These are phyloP conservation scores for Apiospora arundinis DNA, from an alignment of 2,329 filamentous ascomycete species.

Conservation along the genomic window DNA sequence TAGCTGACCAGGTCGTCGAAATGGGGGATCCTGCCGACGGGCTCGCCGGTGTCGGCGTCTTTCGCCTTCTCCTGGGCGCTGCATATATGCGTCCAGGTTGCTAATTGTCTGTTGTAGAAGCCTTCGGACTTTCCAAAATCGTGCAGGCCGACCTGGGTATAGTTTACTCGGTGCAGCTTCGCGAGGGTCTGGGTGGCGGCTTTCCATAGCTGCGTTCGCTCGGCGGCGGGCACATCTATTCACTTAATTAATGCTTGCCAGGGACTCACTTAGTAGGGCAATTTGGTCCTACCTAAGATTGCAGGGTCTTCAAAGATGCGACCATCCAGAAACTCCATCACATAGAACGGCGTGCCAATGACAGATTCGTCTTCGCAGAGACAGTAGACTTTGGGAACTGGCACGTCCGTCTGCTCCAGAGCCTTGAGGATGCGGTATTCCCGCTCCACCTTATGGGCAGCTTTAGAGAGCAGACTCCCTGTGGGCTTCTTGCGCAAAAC, in stretches of 20 bases:
- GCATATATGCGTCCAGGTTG: conserved; percentile 81
- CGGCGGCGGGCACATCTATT: conserved; percentile 37
- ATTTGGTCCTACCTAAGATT: no score
- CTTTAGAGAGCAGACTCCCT: conserved; percentile 87
- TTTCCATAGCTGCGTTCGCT: conserved; percentile 83
- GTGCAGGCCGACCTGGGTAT: conserved; percentile 69
- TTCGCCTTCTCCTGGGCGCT: conserved; percentile 75
- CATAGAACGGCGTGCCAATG: conserved; percentile 91
- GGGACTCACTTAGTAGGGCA: no score
- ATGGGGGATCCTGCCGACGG: conserved; percentile 83
- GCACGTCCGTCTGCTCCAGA: conserved; percentile 72
- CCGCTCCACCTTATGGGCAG: conserved; percentile 94
- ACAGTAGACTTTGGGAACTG: conserved; percentile 82
- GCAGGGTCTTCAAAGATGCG: conserved; percentile 90
- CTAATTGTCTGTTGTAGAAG: conserved; percentile 87
- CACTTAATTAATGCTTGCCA: no score
- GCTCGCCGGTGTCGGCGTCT: conserved; percentile 77
- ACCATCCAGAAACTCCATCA: conserved; percentile 95
- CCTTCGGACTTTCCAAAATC: conserved; percentile 70
- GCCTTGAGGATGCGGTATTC: conserved; percentile 92
- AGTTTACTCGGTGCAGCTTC: conserved; percentile 79
- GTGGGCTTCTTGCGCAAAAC: conserved; percentile 98
- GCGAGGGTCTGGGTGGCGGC: conserved; percentile 84
- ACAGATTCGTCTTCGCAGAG: conserved; percentile 83
- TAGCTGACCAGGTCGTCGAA: conserved; percentile 82